Evolutionary conservation across 2,329 filamentous ascomycete species (phyloP).

Genomic region (Berkeleyomyces rouxiae): DNA sequence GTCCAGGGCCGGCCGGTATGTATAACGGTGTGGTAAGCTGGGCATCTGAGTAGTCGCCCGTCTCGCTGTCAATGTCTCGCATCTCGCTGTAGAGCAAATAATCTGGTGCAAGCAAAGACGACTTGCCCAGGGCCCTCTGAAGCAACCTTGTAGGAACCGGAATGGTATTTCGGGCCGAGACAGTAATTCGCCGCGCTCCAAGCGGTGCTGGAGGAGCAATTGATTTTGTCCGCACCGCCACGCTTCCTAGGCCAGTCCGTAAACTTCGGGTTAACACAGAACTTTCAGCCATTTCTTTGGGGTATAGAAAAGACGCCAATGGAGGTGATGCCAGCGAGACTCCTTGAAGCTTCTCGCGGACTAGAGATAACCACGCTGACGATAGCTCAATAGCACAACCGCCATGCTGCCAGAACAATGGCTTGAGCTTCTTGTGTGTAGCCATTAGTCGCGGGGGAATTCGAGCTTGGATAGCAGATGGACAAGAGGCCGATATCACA

Average conservation of each 20-base stretch:
- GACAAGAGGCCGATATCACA: constrained; percentile 1
- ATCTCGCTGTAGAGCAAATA: constrained; percentile 3
- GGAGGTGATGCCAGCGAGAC: not conserved
- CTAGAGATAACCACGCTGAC: constrained; percentile 9
- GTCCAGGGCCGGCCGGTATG: constrained; percentile 6
- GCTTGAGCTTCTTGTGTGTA: constrained; percentile 7
- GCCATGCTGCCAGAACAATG: constrained; percentile 13
- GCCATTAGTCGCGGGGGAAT: not conserved
- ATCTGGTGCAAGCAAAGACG: constrained; percentile 5
- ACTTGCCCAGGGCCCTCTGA: not conserved
- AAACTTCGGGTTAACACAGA: not conserved
- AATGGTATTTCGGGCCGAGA: constrained; percentile 3
- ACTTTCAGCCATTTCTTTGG: not conserved
- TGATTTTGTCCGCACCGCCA: not conserved
- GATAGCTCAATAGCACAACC: constrained; percentile 10
- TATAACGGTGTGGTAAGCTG: not conserved
- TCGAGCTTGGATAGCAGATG: not conserved
- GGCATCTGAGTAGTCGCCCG: constrained; percentile 4
- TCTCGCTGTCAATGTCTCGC: not conserved
- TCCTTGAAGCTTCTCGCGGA: not conserved
- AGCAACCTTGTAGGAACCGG: not conserved
- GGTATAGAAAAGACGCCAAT: constrained; percentile 1
- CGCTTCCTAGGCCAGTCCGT: not conserved
- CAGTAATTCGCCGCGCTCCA: not conserved
- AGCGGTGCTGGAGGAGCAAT: not conserved